Evolutionary conservation across 2,329 filamentous ascomycete genomes (phyloP), one percentile per base, ranked within the genome.

Genomic region (Fusarium kyushuense): DNA sequence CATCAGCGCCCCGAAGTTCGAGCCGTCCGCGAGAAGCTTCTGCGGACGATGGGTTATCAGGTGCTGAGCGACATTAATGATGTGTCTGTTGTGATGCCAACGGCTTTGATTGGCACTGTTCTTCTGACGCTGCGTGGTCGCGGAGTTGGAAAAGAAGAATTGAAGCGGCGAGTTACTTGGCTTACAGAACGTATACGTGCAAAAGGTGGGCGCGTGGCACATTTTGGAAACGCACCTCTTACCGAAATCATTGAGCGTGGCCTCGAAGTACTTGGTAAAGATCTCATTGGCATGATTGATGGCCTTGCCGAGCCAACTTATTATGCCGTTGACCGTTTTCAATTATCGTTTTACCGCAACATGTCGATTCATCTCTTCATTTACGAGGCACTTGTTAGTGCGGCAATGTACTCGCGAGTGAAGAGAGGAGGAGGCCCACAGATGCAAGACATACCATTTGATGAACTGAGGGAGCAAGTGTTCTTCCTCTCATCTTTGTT

Each of bases 301-400:
- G 93, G 90, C 1, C 81, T 99, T 7, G 91, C 92, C 0, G 96
- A 99, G 77, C 92, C 93, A 19, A 98, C 96, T 0, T 98, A 93
- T 79, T 97, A 93, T 74, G 96, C 96, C 6, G 94, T 97, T 38
- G 96, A 99, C 78, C 88, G 94, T 54, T 99, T 99, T 82, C 96
- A 99, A 76, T 86, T 99, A 12, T 97, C 94, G 0, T 99, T 99
- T 79, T 99, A 99, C 80, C 90, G 96, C 53, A 99, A 99, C 79
- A 98, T 98, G 96, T 97, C 95, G 0, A 99, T 99, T 65, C 96
- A 99, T 76, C 86, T 99, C 7, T 99, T 99, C 78, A 96, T 99
- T 58, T 91, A 93, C 3, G 94, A 98, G 77, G 92, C 95, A 0
- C 84, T 99, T 6, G 93, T 98, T 23, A 96, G 93, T 64, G 93